Base-by-base conservation (phyloP, 2,329 filamentous ascomycete species). In the Alternaria sp. region DNA sequence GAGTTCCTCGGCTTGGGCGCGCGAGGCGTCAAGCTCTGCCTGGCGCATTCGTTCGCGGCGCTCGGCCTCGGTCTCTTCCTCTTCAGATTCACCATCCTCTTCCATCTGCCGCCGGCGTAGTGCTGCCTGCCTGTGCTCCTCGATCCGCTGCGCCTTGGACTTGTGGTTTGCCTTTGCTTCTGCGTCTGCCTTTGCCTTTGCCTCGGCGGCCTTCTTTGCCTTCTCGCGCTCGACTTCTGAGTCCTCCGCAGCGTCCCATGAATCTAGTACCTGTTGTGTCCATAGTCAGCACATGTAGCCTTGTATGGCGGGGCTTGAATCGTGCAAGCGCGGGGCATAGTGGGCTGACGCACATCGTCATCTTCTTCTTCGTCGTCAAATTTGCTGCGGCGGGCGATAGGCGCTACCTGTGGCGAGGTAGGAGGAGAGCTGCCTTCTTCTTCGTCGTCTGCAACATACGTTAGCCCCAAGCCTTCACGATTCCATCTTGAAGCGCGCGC, bases 171-270 rank as follows among this genome's bases (percentile, higher is more conserved):
- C 93, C 43, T 91, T 92, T 7, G 93, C 93, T 73, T 93, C 92
- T 44, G 91, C 94, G 0, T 94, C 93, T 28, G 92, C 93, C 81
- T 96, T 96, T 59, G 91, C 92, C 81, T 96, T 96, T 54, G 88
- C 91, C 75, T 92, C 94, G 6, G 86, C 90, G 51, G 89, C 93
- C 83, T 94, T 95, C 81, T 91, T 91, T 28, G 88, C 92, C 85
- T 98, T 99, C 81, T 97, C 94, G 73, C 93, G 91, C 84, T 99
- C 95, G 72, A 89, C 94, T 74, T 99, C 95, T 63, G 93, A 97
- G 82, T 99, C 95, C 76, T 98, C 95, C 70, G 92, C 94, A 59
- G 92, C 94, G 75, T 98, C 94, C 95, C 95, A 99, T 34, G 92
- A 94, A 62, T 99, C 95, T 75, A 97, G 87, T 58, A 98, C 92